A percentile compares a stretch with the other conserved stretches of the same genome.
Conservation (phyloP, 495 filamentous ascomycete genomes). For the Neurospora sp. region DNA sequence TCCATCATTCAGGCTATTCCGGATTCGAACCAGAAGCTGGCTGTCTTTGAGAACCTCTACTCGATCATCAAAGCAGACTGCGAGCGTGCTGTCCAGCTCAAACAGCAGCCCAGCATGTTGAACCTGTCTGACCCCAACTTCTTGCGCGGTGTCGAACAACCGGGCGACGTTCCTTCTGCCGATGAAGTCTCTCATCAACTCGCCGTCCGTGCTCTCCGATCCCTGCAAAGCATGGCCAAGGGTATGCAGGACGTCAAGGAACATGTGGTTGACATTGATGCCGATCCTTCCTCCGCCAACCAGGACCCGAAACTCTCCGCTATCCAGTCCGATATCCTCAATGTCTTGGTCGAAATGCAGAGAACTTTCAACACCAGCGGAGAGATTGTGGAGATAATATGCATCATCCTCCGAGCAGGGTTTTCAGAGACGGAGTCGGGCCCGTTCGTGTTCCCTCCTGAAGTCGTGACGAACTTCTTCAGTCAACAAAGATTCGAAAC, state of each 20-base stretch:
- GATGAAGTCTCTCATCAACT: slow-evolving; percentile 40
- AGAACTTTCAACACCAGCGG: slow-evolving; percentile 49
- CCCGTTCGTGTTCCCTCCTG: slow-evolving; percentile 65
- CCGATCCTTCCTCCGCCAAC: slow-evolving; percentile 12
- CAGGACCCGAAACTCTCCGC: slow-evolving; percentile 4
- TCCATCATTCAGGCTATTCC: slow-evolving; percentile 72
- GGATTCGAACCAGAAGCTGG: slow-evolving; percentile 50
- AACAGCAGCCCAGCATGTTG: slow-evolving; percentile 20
- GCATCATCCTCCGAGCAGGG: slow-evolving; percentile 65
- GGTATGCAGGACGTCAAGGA: slow-evolving; percentile 69
- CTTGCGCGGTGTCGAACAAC: slow-evolving; percentile 19
- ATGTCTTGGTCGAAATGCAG: slow-evolving; percentile 39
- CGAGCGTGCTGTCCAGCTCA: slow-evolving; percentile 29
- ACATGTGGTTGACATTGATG: slow-evolving; percentile 54
- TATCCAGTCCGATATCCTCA: slow-evolving; percentile 42
- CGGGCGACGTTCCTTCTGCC: slow-evolving; percentile 8
- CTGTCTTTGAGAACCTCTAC: slow-evolving; percentile 54
- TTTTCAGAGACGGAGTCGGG: slow-evolving; percentile 71
- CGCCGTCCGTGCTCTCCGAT: slow-evolving; percentile 58
- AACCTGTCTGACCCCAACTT: slow-evolving; percentile 26
- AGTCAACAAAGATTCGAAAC: slow-evolving; percentile 50
- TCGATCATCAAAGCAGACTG: slow-evolving; percentile 54
- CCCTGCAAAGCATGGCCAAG: slow-evolving; percentile 66
- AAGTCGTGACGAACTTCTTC: slow-evolving; percentile 62
- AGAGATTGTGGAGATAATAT: slow-evolving; percentile 66